A percentile compares a stretch with the other conserved stretches of the same genome.
These are phyloP conservation scores for Phytophthora tentaculata DNA, from an alignment of 352 stramenopile species.

Conservation along the genomic window DNA sequence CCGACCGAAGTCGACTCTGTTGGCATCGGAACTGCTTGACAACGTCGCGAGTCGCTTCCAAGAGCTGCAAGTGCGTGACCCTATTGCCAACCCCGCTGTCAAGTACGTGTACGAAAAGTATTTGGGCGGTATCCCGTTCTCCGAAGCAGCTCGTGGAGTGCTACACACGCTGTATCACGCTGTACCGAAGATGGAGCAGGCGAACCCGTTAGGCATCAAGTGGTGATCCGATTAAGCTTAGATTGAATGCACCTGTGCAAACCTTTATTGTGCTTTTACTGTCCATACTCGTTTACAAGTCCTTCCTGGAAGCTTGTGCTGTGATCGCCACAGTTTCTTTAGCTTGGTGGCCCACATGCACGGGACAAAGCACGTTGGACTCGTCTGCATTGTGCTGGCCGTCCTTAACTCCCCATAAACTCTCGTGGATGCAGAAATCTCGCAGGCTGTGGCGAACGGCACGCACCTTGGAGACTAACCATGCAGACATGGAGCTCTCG, in stretches of 20 bases:
- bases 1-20: conserved; percentile 66
- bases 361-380: conserved; percentile 79
- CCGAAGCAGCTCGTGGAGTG: conserved; percentile 56
- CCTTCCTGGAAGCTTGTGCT: conserved; percentile 52
- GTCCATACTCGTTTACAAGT: conserved; percentile 42
- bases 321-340: conserved; percentile 75
- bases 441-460: conserved; percentile 71
- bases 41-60: conserved; percentile 77
- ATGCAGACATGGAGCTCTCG: conserved; percentile 65
- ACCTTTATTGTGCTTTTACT: conserved; percentile 7
- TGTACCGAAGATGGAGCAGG: conserved; percentile 85
- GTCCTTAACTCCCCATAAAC: conserved; percentile 82
- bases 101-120: conserved; percentile 87
- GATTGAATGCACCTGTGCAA: conserved; percentile 17
- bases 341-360: conserved; percentile 71
- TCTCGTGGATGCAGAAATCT: conserved; percentile 87
- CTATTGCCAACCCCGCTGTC: conserved; percentile 74
- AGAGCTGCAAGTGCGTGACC: conserved; percentile 60
- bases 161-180: conserved; percentile 87
- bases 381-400: conserved; percentile 73
- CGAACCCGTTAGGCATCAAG: conserved; percentile 88
- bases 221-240: conserved; percentile 59
- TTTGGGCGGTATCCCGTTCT: conserved; percentile 77
- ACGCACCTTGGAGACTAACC: conserved; percentile 70
- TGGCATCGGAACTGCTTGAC: conserved; percentile 60